Evolutionary conservation across 371 early-diverging fungal genomes (phyloP), one percentile per base, ranked within the genome.

Genomic region (Choanephora cucurbitarum): DNA sequence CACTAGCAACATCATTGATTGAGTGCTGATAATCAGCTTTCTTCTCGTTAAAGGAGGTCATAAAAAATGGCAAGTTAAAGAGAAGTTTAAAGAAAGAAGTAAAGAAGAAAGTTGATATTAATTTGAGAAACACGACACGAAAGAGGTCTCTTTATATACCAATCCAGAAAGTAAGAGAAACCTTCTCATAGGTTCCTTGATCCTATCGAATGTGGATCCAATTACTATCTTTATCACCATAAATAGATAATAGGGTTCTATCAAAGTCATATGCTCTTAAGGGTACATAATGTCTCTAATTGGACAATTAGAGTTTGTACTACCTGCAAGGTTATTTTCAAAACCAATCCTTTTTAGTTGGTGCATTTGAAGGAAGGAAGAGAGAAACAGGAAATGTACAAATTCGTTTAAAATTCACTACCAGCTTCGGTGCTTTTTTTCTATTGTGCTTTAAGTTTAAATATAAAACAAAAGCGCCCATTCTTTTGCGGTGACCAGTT

Each of bases 201-300:
- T 28, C 55, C 48, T 47, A 55, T 55, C 39, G 39, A 50, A 50
- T 6, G 8, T 13, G 21, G 14, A 24, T 17, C 55, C 55, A 55
- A 55, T 55, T 22, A 31, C 18, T 40, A 55, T 14, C 47, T 14
- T 28, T 31, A 39, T 55, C 18, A 22, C 55, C 46, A 40, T 18
- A 55, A 18, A 24, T 19, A 47, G 55, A 47, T 19, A 52, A 40
- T 5, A 24, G 19, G 18, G 23, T 19, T 28, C 15, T 40, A 46
- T 40, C 24, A 31, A 55, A 55, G 55, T 55, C 55, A 55, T 55
- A 55, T 55, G 55, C 41, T 55, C 55, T 14, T 19, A 21, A 45
- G 21, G n/a, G 28, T 47, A 2, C 37, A 28, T 37, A 37, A 3
- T 6, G 10, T 37, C 3, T 37, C 37, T 37, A 2, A 37, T 37